Evolutionary conservation across 352 stramenopile genomes (phyloP), one percentile per base, ranked within the genome.

Genomic region (Phytophthora capsici): DNA sequence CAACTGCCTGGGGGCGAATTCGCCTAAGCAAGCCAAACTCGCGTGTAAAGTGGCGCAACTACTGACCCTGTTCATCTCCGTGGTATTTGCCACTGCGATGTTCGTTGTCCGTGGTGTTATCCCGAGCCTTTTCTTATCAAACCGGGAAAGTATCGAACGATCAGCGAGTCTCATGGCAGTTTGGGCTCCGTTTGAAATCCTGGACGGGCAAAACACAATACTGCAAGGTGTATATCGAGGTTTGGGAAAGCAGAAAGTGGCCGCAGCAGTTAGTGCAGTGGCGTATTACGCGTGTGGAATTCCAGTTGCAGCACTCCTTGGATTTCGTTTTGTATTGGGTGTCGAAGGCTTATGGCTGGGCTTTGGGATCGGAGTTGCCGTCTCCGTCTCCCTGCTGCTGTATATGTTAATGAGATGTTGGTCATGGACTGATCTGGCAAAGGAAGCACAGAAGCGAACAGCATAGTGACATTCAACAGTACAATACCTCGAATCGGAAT

Each of bases 281-380:
- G 81, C 84, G 28, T 96, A 90, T 63, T 96, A 95, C 62, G 59
- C 64, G 0, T 71, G 94, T 40, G 87, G 84, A 19, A 80, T 96
- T 14, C 87, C 89, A 16, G 26, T 91, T n/a, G 82, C 69, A 1
- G 84, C 73, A 16, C 22, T 90, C 10, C 41, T 92, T 4, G 85
- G 73, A 2, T 86, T 95, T 49, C 45, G 61, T 8, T 77, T 72
- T 20, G 20, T 56, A 0, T 78, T 71, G 40, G 66, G 71, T 36
- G 64, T 93, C 36, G 84, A 89, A 48, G 89, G 89, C 3, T 64
- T 96, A 38, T 96, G 89, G 89, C 51, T 90, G 12, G 86, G 89
- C 36, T 93, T 95, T 44, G 86, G 80, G 23, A 37, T 72, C 9
- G 84, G 82, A 25, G 72, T 92, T 7, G 57, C 57, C 34, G 32